A percentile compares a stretch with the other conserved stretches of the same genome.
phyloP scores from a whole-genome alignment of 2,329 filamentous ascomycete genomes.

The Cercospora sp. region DNA sequence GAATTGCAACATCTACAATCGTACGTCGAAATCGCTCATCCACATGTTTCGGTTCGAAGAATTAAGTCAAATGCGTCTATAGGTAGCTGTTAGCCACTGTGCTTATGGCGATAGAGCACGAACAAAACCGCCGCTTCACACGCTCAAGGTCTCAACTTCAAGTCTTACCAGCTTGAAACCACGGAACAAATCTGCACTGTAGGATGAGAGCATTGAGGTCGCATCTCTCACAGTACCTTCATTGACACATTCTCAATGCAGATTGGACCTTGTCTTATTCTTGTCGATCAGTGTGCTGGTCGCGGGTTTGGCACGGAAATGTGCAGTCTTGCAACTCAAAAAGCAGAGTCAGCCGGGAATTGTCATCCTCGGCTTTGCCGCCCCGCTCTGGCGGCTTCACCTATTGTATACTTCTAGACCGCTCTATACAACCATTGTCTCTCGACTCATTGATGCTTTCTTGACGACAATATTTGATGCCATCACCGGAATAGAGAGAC shows the following conservation, averaged over 20 bases:
- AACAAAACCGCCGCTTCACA: not conserved
- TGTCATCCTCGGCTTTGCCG: slow-evolving; percentile 11
- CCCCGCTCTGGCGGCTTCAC: slow-evolving; percentile 6
- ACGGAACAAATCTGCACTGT: not conserved
- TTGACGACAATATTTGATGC: not conserved
- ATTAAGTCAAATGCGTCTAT: too few species aligned
- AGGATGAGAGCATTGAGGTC: not conserved
- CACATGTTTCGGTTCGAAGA: too few species aligned
- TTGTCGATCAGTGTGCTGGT: not conserved
- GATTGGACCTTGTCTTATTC: not conserved
- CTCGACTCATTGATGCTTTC: not conserved
- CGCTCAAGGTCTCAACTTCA: not conserved
- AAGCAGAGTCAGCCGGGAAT: slow-evolving; percentile 11
- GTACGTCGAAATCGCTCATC: too few species aligned
- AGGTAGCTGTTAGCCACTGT: too few species aligned
- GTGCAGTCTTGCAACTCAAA: not conserved
- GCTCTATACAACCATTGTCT: not conserved
- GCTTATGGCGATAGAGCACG: not conserved
- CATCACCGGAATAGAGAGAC: not conserved
- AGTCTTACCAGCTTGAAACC: not conserved
- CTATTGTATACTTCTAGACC: not conserved
- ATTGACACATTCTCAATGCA: not conserved
- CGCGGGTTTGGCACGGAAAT: not conserved
- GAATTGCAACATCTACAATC: too few species aligned
- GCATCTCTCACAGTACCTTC: not conserved